These are phyloP conservation scores for Beta macrorhiza DNA, from an alignment of 179 eudicot genomes.

Conservation along the genomic window DNA sequence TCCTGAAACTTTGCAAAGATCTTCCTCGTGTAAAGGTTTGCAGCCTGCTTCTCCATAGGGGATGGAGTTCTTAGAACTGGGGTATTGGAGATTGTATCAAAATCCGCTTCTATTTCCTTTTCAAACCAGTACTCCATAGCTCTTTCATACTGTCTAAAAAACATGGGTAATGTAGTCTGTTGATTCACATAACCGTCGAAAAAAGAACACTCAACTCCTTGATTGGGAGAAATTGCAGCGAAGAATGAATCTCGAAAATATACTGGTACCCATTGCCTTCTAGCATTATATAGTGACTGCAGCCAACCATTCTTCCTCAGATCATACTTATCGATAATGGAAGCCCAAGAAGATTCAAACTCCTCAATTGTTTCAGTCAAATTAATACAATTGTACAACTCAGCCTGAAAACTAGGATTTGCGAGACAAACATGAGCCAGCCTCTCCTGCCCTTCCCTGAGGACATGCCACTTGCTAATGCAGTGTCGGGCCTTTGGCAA, in stretches of 20 bases:
- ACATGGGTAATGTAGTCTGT: slow-evolving; percentile 71
- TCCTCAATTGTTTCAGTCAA: slow-evolving; percentile 76
- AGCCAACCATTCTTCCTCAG: slow-evolving; percentile 76
- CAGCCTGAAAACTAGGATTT: slow-evolving; percentile 70
- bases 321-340: slow-evolving; percentile 65
- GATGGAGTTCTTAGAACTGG: slow-evolving; percentile 80
- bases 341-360: slow-evolving; percentile 76
- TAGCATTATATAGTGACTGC: slow-evolving; percentile 55
- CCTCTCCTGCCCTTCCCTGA: slow-evolving; percentile 77
- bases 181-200: slow-evolving; percentile 75
- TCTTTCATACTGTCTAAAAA: slow-evolving; percentile 88
- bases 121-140: slow-evolving; percentile 74
- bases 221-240: slow-evolving; percentile 58
- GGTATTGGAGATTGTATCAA: slow-evolving; percentile 55
- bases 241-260: slow-evolving; percentile 79
- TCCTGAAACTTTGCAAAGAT: slow-evolving; percentile 82
- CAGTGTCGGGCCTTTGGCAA: slow-evolving; percentile 71
- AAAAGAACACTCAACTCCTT: slow-evolving; percentile 57
- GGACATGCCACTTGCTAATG: slow-evolving; percentile 70
- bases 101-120: slow-evolving; percentile 82
- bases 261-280: slow-evolving; percentile 77
- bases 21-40: slow-evolving; percentile 67
- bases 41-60: slow-evolving; percentile 94
- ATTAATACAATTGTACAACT: slow-evolving; percentile 76
- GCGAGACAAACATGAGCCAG: slow-evolving; percentile 56